These are phyloP conservation scores for Boletus holoroseus DNA, from an alignment of 1,284 basidiomycete genomes.

Conservation along the genomic window DNA sequence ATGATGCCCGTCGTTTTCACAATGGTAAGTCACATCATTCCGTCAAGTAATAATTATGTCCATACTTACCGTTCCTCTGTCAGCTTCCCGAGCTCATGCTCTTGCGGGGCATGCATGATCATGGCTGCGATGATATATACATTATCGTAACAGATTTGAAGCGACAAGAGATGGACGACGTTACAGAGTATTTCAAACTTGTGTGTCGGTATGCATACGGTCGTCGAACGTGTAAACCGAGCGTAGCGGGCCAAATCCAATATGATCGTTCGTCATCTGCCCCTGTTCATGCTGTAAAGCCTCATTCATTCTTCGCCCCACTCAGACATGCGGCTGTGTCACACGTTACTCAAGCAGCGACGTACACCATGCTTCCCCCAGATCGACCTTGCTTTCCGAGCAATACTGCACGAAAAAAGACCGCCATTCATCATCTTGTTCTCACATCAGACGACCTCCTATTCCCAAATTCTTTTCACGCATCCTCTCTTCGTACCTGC, in stretches of 20 bases:
- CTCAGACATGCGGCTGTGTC: constrained; percentile 60
- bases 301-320: constrained; percentile 10
- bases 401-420: constrained; percentile 64
- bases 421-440: constrained; percentile 70
- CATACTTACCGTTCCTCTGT: constrained; percentile 12
- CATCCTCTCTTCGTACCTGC: constrained; percentile 63
- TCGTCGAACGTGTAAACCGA: constrained; percentile 56
- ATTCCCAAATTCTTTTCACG: constrained; percentile 73
- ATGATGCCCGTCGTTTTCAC: constrained; percentile 77
- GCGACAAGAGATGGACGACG: constrained; percentile 70
- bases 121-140: constrained; percentile 67
- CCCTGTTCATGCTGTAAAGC: background rate
- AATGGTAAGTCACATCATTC: constrained; percentile 45
- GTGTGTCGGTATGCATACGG: constrained; percentile 59
- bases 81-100: constrained; percentile 73
- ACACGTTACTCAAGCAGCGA: constrained; percentile 57
- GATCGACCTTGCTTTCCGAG: constrained; percentile 67
- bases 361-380: constrained; percentile 71
- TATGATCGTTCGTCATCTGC: constrained; percentile 49
- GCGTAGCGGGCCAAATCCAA: constrained; percentile 59
- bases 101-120: constrained; percentile 70
- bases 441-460: constrained; percentile 71
- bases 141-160: constrained; percentile 73
- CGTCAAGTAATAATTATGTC: constrained; percentile 1
- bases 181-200: constrained; percentile 68